A percentile compares a stretch with the other conserved stretches of the same genome.
Conservation (phyloP, 768 basidiomycete species). For the Punctularia strigosozonata region DNA sequence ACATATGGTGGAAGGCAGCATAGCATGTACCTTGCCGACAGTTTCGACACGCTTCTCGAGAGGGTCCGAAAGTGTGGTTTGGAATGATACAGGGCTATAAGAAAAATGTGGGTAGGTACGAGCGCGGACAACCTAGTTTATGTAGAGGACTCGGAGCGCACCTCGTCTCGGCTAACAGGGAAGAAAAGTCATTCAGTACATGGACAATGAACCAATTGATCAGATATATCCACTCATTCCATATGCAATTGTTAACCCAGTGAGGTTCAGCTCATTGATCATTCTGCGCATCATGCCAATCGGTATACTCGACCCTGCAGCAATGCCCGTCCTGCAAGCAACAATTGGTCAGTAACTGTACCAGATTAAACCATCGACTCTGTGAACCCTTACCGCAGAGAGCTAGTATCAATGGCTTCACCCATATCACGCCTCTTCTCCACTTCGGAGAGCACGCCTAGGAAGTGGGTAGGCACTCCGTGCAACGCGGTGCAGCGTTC, state of each 20-base stretch:
- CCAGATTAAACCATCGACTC: not conserved
- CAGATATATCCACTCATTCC: constrained; percentile 63
- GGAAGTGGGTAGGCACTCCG: constrained; percentile 79
- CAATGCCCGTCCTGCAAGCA: constrained; percentile 59
- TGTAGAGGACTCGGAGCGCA: constrained; percentile 1
- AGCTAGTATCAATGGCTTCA: constrained; percentile 32
- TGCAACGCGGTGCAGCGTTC: constrained; percentile 73
- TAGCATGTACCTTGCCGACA: constrained; percentile 62
- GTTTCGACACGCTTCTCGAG: constrained; percentile 71
- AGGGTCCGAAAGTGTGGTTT: constrained; percentile 59
- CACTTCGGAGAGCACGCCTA: constrained; percentile 61
- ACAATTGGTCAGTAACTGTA: not conserved
- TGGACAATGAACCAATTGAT: not conserved
- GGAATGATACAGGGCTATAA: constrained; percentile 70
- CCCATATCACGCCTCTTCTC: constrained; percentile 37
- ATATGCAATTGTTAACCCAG: constrained; percentile 66
- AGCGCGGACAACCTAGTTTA: too few relatives aligned
- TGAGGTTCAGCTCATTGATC: constrained; percentile 54
- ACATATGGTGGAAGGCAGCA: too few relatives aligned
- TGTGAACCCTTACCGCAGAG: constrained; percentile 37
- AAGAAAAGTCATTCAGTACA: not conserved
- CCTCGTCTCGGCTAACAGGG: constrained; percentile 16
- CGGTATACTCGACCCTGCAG: constrained; percentile 69
- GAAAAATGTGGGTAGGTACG: too few relatives aligned
- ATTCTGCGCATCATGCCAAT: constrained; percentile 70